Percentiles rank a stretch among this genome's conserved stretches.
Evolutionary conservation across 371 early-diverging fungal species (phyloP).

Genomic region (Entomophthora muscae): DNA sequence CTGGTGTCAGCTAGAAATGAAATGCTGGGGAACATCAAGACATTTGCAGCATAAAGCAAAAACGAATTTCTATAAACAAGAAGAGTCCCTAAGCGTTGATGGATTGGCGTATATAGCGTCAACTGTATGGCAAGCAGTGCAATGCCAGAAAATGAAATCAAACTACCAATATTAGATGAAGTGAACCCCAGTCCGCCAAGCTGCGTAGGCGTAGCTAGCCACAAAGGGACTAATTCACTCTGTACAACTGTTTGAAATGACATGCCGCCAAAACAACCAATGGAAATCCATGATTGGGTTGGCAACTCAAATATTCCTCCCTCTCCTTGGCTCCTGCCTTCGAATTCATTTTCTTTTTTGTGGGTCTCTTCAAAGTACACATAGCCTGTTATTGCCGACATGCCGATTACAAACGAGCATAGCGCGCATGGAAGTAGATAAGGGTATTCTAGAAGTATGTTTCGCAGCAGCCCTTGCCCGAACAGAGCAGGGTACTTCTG

Average conservation of each 20-base stretch:
- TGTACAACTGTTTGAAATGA: conserved; percentile 52
- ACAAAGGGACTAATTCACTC: conserved; percentile 54
- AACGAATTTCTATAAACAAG: conserved; percentile 27
- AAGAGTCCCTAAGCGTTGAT: conserved; percentile 23
- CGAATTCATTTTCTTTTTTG: too few species aligned
- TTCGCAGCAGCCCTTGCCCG: conserved; percentile 20
- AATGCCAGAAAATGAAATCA: conserved; percentile 29
- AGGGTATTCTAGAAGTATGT: conserved; percentile 45
- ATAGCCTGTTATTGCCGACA: conserved; percentile 44
- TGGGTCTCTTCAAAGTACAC: conserved; percentile 59
- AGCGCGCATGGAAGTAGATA: conserved; percentile 73
- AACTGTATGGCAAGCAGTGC: conserved; percentile 32
- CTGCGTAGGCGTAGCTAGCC: conserved; percentile 25
- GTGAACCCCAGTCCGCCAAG: conserved; percentile 41
- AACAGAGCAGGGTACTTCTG: conserved; percentile 44
- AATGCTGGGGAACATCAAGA: conserved; percentile 11
- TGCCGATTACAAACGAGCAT: conserved; percentile 31
- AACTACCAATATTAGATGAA: conserved; percentile 30
- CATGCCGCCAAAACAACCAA: conserved; percentile 15
- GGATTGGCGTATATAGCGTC: conserved; percentile 27
- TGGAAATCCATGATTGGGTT: neutral
- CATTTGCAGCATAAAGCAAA: conserved; percentile 19
- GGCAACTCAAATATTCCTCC: too few species aligned
- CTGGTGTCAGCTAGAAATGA: neutral
- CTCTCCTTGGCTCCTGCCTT: too few species aligned